These are phyloP conservation scores for Ceratocystis harringtonii DNA, from an alignment of 2,329 filamentous ascomycete species.

Conservation along the genomic window DNA sequence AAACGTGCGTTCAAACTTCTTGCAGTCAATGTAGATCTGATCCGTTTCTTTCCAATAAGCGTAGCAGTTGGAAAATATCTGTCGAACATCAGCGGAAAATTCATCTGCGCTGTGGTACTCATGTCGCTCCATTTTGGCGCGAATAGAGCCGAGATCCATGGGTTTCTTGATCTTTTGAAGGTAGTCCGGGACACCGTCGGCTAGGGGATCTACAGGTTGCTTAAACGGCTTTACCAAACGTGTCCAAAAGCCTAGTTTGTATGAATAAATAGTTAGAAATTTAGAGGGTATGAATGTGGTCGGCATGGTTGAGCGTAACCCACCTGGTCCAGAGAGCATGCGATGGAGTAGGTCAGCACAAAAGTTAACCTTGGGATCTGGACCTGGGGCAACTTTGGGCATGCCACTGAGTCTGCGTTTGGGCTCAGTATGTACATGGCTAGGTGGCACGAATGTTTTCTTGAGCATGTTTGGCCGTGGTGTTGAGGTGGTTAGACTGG, in stretches of 20 bases:
- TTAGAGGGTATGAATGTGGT: neutral
- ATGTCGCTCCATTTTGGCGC: conserved; percentile 40
- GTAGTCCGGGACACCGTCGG: conserved; percentile 47
- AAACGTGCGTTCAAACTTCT: conserved; percentile 42
- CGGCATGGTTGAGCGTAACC: conserved; percentile 15
- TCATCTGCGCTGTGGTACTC: conserved; percentile 39
- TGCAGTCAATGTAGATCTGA: conserved; percentile 39
- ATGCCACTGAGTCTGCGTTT: conserved; percentile 21
- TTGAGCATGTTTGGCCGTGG: conserved; percentile 22
- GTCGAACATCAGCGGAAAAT: conserved; percentile 42
- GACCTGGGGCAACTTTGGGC: conserved; percentile 12
- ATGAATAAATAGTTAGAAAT: neutral
- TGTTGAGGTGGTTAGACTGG: conserved; percentile 20
- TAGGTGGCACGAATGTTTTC: conserved; percentile 20
- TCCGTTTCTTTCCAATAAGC: conserved; percentile 45
- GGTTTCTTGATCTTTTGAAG: conserved; percentile 44
- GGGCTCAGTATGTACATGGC: conserved; percentile 8
- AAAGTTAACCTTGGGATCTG: conserved; percentile 35
- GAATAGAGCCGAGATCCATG: conserved; percentile 48
- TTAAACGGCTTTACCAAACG: conserved; percentile 48
- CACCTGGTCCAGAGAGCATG: conserved; percentile 49
- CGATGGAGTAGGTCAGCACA: conserved; percentile 42
- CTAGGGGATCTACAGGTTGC: conserved; percentile 41
- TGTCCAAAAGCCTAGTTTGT: conserved; percentile 44
- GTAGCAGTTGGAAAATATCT: conserved; percentile 50